A percentile compares a stretch with the other conserved stretches of the same genome.
These are phyloP conservation scores for Monosporascus sp. DNA, from an alignment of 2,329 filamentous ascomycete genomes.

Conservation along the genomic window DNA sequence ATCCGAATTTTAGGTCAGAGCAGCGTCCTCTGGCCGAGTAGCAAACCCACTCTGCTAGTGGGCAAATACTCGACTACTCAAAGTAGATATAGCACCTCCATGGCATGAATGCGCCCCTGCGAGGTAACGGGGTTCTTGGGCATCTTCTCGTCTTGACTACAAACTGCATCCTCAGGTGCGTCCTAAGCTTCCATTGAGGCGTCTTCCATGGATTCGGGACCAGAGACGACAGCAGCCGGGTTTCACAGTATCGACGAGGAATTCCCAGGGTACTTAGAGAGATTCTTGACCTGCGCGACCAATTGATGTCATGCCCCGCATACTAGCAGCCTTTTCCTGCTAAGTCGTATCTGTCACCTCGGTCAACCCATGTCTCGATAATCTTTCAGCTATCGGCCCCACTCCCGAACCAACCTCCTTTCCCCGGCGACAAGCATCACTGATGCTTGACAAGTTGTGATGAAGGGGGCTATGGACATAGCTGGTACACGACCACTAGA, in stretches of 20 bases:
- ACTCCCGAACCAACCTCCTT: slow-evolving; percentile 9
- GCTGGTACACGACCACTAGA: too few species aligned
- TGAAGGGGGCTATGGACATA: neutral
- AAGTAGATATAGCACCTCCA: neutral
- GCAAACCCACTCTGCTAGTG: neutral
- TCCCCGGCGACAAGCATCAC: slow-evolving; percentile 3
- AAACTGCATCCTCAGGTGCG: neutral
- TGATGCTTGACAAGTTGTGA: neutral
- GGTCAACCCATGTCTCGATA: slow-evolving; percentile 15
- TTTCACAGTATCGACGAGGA: neutral
- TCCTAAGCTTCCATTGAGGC: neutral
- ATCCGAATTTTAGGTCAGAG: neutral
- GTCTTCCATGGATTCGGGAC: neutral
- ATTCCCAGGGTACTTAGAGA: neutral
- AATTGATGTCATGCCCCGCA: slow-evolving; percentile 19
- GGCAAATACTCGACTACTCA: neutral
- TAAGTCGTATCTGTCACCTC: slow-evolving; percentile 3
- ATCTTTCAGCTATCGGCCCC: slow-evolving; percentile 19
- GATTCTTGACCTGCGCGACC: neutral
- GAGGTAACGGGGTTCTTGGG: neutral
- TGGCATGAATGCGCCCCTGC: neutral
- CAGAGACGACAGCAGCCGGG: neutral
- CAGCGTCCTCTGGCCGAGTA: neutral
- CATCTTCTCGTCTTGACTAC: neutral
- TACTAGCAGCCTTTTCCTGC: slow-evolving; percentile 1